Conservation (phyloP, 345 rosid species). For the Boechera divaricarpa region DNA sequence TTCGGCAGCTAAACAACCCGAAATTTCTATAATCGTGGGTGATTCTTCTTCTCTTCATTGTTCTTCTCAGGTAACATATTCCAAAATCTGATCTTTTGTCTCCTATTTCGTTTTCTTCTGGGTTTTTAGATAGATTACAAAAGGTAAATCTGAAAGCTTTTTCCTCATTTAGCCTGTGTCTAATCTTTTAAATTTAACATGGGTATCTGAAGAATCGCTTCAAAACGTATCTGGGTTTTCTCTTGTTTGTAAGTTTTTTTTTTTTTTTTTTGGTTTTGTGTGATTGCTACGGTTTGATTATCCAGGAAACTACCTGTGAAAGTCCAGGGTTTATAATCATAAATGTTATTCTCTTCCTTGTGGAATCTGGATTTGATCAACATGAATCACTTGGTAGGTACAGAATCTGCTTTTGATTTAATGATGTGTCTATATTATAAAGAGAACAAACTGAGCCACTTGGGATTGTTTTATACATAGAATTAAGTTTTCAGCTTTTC, state of each 20-base stretch:
- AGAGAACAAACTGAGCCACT: constrained; percentile 22
- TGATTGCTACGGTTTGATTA: background rate
- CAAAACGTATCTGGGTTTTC: constrained; percentile 17
- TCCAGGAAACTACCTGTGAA: background rate
- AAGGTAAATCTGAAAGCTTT: constrained; percentile 29
- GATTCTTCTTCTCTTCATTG: constrained; percentile 38
- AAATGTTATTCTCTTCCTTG: background rate
- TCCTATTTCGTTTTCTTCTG: background rate
- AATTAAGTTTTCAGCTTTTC: constrained; percentile 17
- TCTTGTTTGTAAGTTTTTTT: background rate
- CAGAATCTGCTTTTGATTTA: constrained; percentile 25
- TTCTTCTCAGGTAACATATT: constrained; percentile 39
- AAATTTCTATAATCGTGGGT: constrained; percentile 29
- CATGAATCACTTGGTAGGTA: constrained; percentile 34
- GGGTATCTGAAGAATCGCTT: background rate
- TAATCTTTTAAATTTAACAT: background rate
- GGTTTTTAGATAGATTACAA: constrained; percentile 6
- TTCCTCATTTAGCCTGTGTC: background rate
- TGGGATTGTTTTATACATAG: background rate
- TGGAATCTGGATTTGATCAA: constrained; percentile 37
- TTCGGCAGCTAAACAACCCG: constrained; percentile 37
- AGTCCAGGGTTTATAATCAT: constrained; percentile 15
- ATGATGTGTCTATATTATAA: constrained; percentile 2
- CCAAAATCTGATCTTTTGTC: background rate
- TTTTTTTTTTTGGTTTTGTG: background rate